Percentiles rank a stretch among this genome's conserved stretches.
phyloP scores from a whole-genome alignment of 2,329 filamentous ascomycete genomes.

The Pyricularia grisea region DNA sequence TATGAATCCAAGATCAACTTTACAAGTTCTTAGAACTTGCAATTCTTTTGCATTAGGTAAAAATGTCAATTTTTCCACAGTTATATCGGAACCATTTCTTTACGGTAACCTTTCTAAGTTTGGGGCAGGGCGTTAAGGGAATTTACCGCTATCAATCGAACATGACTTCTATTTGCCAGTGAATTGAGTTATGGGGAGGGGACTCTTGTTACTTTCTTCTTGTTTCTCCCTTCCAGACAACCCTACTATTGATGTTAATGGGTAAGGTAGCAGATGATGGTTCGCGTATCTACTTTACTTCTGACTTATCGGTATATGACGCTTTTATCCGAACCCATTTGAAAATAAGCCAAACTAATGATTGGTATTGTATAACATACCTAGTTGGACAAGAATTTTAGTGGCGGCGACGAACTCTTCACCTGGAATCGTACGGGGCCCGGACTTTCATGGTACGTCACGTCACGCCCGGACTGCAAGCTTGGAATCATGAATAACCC shows the following conservation, averaged over 20 bases:
- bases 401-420: too few species aligned
- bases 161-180: background rate
- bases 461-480: background rate
- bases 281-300: too few species aligned
- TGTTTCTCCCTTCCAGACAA: background rate
- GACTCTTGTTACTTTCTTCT: background rate
- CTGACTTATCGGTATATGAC: too few species aligned
- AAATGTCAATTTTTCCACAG: background rate
- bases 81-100: background rate
- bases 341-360: too few species aligned
- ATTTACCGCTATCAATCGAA: background rate
- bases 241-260: too few species aligned
- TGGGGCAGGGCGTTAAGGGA: background rate
- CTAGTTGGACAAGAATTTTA: too few species aligned
- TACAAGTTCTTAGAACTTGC: conserved; percentile 4
- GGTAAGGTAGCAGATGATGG: too few species aligned
- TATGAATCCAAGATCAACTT: conserved; percentile 47
- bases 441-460: background rate
- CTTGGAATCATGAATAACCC: background rate
- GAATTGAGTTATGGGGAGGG: background rate
- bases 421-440: background rate
- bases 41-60: background rate
- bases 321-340: too few species aligned
- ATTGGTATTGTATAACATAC: too few species aligned
- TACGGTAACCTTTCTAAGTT: background rate